These are phyloP conservation scores for Domatiomyces catenatus DNA, from an alignment of 2,329 filamentous ascomycete genomes.

Conservation along the genomic window DNA sequence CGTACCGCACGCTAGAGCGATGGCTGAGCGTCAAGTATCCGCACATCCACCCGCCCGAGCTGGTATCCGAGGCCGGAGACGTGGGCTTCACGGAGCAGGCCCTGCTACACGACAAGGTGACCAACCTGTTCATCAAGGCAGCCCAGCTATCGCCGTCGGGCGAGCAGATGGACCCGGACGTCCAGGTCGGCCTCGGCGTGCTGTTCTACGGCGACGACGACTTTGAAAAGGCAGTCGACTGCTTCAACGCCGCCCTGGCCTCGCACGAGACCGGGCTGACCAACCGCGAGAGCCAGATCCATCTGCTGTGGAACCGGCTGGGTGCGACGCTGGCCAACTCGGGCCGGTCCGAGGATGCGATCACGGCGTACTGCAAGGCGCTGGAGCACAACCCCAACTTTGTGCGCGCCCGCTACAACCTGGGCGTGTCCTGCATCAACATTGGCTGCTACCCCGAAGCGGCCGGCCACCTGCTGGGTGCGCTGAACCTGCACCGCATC, in stretches of 20 bases:
- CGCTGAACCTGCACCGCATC: slow-evolving; percentile 87
- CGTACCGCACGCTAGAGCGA: slow-evolving; percentile 87
- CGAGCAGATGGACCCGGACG: slow-evolving; percentile 94
- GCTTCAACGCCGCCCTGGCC: slow-evolving; percentile 82
- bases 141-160: slow-evolving; percentile 84
- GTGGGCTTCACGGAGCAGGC: slow-evolving; percentile 90
- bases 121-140: slow-evolving; percentile 76
- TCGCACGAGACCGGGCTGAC: slow-evolving; percentile 68
- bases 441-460: slow-evolving; percentile 90
- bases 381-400: slow-evolving; percentile 87
- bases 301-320: slow-evolving; percentile 92
- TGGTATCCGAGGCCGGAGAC: slow-evolving; percentile 56
- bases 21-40: slow-evolving; percentile 97
- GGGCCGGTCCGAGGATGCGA: slow-evolving; percentile 85
- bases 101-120: slow-evolving; percentile 77
- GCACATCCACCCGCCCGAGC: slow-evolving; percentile 54
- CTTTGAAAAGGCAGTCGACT: slow-evolving; percentile 96
- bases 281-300: slow-evolving; percentile 73
- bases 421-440: slow-evolving; percentile 93
- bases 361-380: slow-evolving; percentile 88
- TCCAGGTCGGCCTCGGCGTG: slow-evolving; percentile 91
- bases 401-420: slow-evolving; percentile 88
- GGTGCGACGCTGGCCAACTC: slow-evolving; percentile 93
- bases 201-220: slow-evolving; percentile 96
- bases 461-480: slow-evolving; percentile 79